phyloP scores from a whole-genome alignment of 768 basidiomycete genomes.

The Leccinum uliginosum region DNA sequence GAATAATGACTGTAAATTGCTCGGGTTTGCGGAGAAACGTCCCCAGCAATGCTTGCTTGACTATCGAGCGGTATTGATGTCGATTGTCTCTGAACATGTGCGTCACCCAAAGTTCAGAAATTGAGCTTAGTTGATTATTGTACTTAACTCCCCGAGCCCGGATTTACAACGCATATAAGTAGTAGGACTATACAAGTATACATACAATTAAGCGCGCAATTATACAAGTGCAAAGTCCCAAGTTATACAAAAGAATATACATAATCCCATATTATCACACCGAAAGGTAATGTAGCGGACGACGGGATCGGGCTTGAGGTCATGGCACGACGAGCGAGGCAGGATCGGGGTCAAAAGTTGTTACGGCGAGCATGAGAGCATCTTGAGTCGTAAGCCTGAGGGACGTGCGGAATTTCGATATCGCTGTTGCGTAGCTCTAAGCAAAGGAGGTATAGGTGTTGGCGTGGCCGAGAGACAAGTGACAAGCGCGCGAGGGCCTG shows the following conservation, averaged over 20 bases:
- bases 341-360: constrained; percentile 1
- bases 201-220: constrained; percentile 19
- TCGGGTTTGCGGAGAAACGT: background rate
- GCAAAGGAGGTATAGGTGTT: constrained; percentile 20
- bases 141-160: background rate
- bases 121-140: background rate
- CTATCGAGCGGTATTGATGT: background rate
- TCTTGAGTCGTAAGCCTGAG: constrained; percentile 6
- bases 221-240: constrained; percentile 20
- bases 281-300: constrained; percentile 12
- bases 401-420: constrained; percentile 3
- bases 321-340: constrained; percentile 16
- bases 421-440: constrained; percentile 7
- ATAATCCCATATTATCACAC: constrained; percentile 27
- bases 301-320: constrained; percentile 11
- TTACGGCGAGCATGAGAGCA: constrained; percentile 18
- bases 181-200: constrained; percentile 12
- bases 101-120: background rate
- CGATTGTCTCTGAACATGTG: background rate
- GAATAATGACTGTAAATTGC: background rate
- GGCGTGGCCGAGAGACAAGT: constrained; percentile 14
- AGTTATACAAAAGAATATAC: constrained; percentile 31
- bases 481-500: constrained; percentile 12
- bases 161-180: constrained; percentile 1
- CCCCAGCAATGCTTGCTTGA: background rate